Percentiles rank a stretch among this genome's conserved stretches.
Evolutionary conservation across 768 basidiomycete genomes (phyloP).

Genomic region (Leccinellum rugosiceps): DNA sequence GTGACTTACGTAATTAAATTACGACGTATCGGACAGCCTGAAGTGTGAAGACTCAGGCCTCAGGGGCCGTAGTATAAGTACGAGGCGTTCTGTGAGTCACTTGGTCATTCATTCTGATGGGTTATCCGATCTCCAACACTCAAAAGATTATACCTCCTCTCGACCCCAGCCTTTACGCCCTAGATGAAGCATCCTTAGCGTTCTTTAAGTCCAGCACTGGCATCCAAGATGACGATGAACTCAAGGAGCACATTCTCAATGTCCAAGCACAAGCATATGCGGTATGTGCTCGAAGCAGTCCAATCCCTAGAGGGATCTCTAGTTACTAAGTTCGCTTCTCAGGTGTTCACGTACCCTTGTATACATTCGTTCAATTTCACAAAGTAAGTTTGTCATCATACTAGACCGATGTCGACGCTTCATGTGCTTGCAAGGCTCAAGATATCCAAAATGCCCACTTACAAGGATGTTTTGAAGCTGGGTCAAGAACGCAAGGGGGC

Average conservation of each 20-base stretch:
- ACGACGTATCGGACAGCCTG: too few relatives aligned
- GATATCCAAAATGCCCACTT: conserved; percentile 20
- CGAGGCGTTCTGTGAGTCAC: background rate
- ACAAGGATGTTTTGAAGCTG: conserved; percentile 32
- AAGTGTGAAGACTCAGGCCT: too few relatives aligned
- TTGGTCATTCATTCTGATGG: background rate
- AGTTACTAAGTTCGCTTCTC: background rate
- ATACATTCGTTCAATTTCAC: conserved; percentile 20
- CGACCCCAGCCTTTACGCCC: conserved; percentile 16
- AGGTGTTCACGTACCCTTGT: conserved; percentile 26
- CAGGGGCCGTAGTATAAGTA: too few relatives aligned
- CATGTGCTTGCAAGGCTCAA: conserved; percentile 13
- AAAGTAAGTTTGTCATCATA: conserved; percentile 5
- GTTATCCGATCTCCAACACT: background rate
- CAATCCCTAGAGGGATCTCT: background rate
- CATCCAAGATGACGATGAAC: conserved; percentile 27
- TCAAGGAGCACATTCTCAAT: conserved; percentile 32
- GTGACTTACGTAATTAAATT: too few relatives aligned
- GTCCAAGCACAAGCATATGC: conserved; percentile 35
- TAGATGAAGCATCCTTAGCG: conserved; percentile 6
- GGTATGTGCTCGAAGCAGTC: conserved; percentile 15
- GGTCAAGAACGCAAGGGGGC: conserved; percentile 35
- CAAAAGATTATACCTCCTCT: background rate
- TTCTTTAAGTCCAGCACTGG: conserved; percentile 32
- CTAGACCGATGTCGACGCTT: background rate